phyloP scores from a whole-genome alignment of 1,139 yeast genomes.

The Magnusiomyces paraingens region DNA sequence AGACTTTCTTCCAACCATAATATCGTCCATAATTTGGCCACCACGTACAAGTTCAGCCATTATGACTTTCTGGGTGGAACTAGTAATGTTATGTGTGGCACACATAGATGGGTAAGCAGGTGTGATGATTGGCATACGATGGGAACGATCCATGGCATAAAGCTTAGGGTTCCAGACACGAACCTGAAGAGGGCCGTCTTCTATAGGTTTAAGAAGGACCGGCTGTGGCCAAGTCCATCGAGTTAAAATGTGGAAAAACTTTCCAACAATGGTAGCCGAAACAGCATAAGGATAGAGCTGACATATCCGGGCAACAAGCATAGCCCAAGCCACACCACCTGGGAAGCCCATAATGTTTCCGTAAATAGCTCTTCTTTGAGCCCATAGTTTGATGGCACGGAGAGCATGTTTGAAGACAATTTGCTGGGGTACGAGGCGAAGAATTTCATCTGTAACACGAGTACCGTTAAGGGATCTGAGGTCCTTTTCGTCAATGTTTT shows the following conservation, averaged over 20 bases:
- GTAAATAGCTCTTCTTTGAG: slow-evolving; percentile 87
- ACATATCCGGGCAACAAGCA: slow-evolving; percentile 94
- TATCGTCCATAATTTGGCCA: slow-evolving; percentile 59
- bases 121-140: slow-evolving; percentile 97
- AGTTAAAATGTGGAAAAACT: slow-evolving; percentile 77
- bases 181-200: slow-evolving; percentile 94
- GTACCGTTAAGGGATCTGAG: slow-evolving; percentile 89
- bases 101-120: slow-evolving; percentile 99
- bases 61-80: slow-evolving; percentile 78
- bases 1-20: slow-evolving; percentile 51
- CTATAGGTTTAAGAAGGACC: slow-evolving; percentile 81
- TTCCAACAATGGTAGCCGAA: slow-evolving; percentile 80
- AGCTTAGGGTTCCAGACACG: slow-evolving; percentile 95
- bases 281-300: slow-evolving; percentile 96
- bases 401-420: slow-evolving; percentile 89
- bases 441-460: slow-evolving; percentile 91
- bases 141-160: slow-evolving; percentile 81
- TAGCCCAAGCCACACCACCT: slow-evolving; percentile 99
- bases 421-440: slow-evolving; percentile 84
- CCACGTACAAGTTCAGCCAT: slow-evolving; percentile 73
- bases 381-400: slow-evolving; percentile 93
- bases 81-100: slow-evolving; percentile 92
- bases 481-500: slow-evolving; percentile 86
- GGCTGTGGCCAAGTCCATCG: slow-evolving; percentile 99
- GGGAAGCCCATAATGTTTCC: slow-evolving; percentile 96